Base-by-base conservation (phyloP, 2,329 filamentous ascomycete genomes). In the Hymenoscyphus repandus region DNA sequence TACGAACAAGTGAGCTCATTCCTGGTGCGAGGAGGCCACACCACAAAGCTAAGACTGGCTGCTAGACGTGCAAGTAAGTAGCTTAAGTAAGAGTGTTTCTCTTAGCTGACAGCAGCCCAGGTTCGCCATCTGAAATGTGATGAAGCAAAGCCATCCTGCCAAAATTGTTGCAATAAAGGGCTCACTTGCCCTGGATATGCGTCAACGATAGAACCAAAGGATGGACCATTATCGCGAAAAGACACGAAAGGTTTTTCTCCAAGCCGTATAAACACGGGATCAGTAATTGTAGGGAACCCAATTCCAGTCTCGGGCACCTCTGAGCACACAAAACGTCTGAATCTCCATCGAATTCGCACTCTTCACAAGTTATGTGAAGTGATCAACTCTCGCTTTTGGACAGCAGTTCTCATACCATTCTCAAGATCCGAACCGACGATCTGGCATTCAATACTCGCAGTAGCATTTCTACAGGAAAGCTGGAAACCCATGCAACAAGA, bases 131-230 rank as follows among this genome's bases (percentile, higher is more conserved):
- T 45, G 2, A 45, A 45, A 36, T 45, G 42, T n/a, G 42, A 45
- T 45, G 42, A 34, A 22, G 22, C 42, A 36, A 45, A 34, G 13
- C 42, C 42, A 15, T 45, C 18, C 20, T 45, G 42, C 32, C 31
- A 22, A 10, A 45, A 31, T 15, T 45, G 42, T 20, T n/a, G 12
- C 4, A 15, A 15, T 13, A 13, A 27, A 33, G 31, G 27, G 2
- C 20, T 33, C n/a, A 15, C 13, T 13, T 45, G 42, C 6, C 42
- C 42, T 34, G 30, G 42, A 9, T 45, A 45, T 17, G 31, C 30
- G 12, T 33, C 30, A 6, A 45, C 42, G 3, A 34, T 17, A 15
- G 42, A 22, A 22, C 31, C 13, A 13, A 5, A 18, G 32, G 13
- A 18, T 13, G 18, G 20, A 13, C 30, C n/a, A 45, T n/a, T 31